phyloP scores from a whole-genome alignment of 2,329 filamentous ascomycete genomes.

The Myriosclerotinia duriaeana region DNA sequence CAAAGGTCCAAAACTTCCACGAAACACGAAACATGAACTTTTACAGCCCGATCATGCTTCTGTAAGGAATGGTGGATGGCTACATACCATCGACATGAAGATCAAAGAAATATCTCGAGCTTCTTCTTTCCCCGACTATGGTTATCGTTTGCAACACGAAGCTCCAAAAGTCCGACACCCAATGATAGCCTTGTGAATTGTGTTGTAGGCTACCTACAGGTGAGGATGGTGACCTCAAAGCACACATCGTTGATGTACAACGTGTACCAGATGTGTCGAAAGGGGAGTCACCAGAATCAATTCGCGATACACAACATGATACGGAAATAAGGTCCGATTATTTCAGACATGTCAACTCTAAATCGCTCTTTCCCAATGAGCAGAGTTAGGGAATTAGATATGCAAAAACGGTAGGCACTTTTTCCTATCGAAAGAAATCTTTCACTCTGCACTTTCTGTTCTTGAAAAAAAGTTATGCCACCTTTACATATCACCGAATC shows the following conservation, averaged over 20 bases:
- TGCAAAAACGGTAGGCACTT: not conserved
- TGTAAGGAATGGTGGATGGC: not conserved
- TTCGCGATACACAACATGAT: not conserved
- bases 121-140: not conserved
- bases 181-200: not conserved
- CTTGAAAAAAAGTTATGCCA: too few species aligned
- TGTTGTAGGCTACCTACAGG: too few species aligned
- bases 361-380: not conserved
- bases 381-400: not conserved
- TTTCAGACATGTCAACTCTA: not conserved
- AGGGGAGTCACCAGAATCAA: not conserved
- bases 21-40: not conserved
- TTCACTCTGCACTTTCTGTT: not conserved
- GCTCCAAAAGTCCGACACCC: not conserved
- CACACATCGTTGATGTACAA: not conserved
- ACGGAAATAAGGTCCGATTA: not conserved
- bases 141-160: not conserved
- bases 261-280: not conserved
- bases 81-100: not conserved
- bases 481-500: too few species aligned
- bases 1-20: not conserved
- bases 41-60: not conserved
- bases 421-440: not conserved
- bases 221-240: not conserved
- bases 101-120: not conserved